Conservation (phyloP, 1,139 yeast species). For the Blastobotrys malaysiensis region DNA sequence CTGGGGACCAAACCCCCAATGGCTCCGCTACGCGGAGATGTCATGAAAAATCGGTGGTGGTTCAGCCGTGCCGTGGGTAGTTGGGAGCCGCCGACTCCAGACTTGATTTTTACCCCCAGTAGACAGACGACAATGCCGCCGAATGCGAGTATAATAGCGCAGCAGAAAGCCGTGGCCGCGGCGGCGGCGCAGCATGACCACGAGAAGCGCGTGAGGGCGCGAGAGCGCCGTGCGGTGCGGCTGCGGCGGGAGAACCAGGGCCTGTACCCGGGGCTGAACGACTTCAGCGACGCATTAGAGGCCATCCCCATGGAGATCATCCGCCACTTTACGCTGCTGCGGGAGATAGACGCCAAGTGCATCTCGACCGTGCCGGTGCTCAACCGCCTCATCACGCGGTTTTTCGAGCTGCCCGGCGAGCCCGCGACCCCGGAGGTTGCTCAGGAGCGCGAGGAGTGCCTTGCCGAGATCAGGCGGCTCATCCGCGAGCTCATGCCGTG, state of each 20-base stretch:
- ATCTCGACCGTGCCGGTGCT: constrained; percentile 67
- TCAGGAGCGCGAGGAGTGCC: constrained; percentile 34
- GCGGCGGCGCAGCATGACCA: not conserved
- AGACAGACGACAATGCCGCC: not conserved
- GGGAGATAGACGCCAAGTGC: constrained; percentile 94
- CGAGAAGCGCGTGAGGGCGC: not conserved
- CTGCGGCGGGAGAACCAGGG: constrained; percentile 8
- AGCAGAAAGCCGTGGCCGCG: not conserved
- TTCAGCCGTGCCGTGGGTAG: too few species aligned
- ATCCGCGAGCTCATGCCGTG: constrained; percentile 76
- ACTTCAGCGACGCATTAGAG: constrained; percentile 83
- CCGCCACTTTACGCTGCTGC: constrained; percentile 78
- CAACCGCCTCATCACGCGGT: constrained; percentile 50
- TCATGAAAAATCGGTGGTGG: too few species aligned
- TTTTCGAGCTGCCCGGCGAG: constrained; percentile 35
- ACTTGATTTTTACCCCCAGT: too few species aligned
- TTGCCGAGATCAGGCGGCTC: constrained; percentile 37
- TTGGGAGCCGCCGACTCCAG: too few species aligned
- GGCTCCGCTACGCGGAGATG: too few species aligned
- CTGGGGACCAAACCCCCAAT: too few species aligned
- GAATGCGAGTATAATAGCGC: not conserved
- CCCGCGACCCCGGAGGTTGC: constrained; percentile 11
- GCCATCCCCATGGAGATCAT: constrained; percentile 83
- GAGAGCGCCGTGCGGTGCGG: constrained; percentile 4
- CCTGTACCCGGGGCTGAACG: constrained; percentile 81